phyloP scores from a whole-genome alignment of 1,284 basidiomycete species.

The Sparassis latifolia region DNA sequence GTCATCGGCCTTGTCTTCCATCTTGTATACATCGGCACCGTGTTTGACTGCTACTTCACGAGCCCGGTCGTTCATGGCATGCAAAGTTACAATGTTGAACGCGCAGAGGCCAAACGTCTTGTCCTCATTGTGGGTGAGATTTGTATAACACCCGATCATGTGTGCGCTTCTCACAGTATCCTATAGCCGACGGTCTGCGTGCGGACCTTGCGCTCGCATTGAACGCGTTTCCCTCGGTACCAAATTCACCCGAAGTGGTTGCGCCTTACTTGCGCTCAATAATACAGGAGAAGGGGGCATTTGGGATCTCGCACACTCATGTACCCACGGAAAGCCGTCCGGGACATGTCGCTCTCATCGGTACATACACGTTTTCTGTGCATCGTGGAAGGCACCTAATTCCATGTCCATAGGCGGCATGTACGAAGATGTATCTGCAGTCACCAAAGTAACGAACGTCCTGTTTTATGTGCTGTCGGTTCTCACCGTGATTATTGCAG shows the following conservation, averaged over 20 bases:
- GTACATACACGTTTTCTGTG: constrained; percentile 26
- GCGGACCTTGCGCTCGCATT: constrained; percentile 75
- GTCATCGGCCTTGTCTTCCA: constrained; percentile 70
- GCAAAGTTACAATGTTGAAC: constrained; percentile 41
- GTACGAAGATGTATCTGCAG: constrained; percentile 91
- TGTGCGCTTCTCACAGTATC: neutral
- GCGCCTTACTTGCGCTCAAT: constrained; percentile 75
- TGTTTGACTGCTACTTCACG: constrained; percentile 90
- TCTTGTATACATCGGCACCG: constrained; percentile 62
- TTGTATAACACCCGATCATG: too few species aligned
- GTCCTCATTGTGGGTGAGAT: constrained; percentile 74
- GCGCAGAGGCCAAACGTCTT: constrained; percentile 60
- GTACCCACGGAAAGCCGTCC: constrained; percentile 89
- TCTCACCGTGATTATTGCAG: constrained; percentile 28
- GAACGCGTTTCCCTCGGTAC: constrained; percentile 51
- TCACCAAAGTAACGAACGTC: constrained; percentile 59
- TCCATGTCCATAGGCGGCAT: constrained; percentile 53
- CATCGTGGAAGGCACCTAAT: constrained; percentile 1
- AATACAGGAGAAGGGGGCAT: constrained; percentile 63
- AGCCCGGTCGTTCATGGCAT: constrained; percentile 75
- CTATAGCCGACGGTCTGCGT: constrained; percentile 71
- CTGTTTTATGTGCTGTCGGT: neutral
- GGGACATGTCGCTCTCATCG: constrained; percentile 87
- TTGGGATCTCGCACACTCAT: constrained; percentile 81
- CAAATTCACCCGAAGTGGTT: constrained; percentile 51